phyloP scores from a whole-genome alignment of 2,329 filamentous ascomycete genomes.

The Talaromyces sp. region DNA sequence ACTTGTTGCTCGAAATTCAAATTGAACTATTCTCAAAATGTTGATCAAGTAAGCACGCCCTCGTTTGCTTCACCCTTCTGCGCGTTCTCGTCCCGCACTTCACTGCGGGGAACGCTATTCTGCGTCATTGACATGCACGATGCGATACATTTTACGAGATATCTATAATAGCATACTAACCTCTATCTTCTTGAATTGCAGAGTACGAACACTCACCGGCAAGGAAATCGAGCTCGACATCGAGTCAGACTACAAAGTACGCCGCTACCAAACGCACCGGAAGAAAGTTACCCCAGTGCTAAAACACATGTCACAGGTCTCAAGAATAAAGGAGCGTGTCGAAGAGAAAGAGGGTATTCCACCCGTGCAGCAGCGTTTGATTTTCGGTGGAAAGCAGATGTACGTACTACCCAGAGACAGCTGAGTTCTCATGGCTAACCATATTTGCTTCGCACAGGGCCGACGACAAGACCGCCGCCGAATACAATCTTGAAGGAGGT shows the following conservation, averaged over 20 bases:
- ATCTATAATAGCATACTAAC: not conserved
- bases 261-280: not conserved
- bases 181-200: constrained; percentile 37
- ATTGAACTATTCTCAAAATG: constrained; percentile 32
- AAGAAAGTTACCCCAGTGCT: not conserved
- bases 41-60: constrained; percentile 45
- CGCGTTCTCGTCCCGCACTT: not conserved
- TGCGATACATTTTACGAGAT: not conserved
- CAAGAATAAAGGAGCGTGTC: constrained; percentile 96
- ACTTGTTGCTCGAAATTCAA: not conserved
- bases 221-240: constrained; percentile 99
- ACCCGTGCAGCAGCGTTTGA: constrained; percentile 90
- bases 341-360: constrained; percentile 99
- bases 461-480: constrained; percentile 87
- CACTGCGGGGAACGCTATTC: constrained; percentile 10
- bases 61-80: not conserved
- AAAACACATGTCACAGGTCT: constrained; percentile 59
- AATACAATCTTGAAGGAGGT: constrained; percentile 87
- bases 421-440: not conserved
- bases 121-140: not conserved
- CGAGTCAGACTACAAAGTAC: constrained; percentile 85
- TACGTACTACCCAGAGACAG: constrained; percentile 41
- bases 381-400: constrained; percentile 98
- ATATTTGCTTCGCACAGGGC: constrained; percentile 54
- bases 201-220: constrained; percentile 93